Conservation (phyloP, 176 grass and related monocot species). For the Eleusine coracana region DNA sequence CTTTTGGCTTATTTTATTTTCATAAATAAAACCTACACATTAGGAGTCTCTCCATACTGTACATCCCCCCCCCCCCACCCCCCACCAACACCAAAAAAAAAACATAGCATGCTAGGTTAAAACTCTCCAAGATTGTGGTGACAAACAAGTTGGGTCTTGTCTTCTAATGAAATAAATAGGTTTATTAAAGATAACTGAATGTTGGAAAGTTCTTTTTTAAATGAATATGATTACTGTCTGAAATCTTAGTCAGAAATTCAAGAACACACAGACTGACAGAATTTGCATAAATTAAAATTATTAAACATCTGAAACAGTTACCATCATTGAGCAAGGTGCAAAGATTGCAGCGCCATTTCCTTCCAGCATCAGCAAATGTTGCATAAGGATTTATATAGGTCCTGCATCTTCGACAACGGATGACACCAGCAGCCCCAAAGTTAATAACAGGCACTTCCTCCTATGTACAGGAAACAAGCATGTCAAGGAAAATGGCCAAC, state of each 20-base stretch:
- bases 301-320: conserved; percentile 41
- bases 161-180: conserved; percentile 21
- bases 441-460: conserved; percentile 87
- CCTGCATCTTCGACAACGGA: conserved; percentile 94
- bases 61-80: no score
- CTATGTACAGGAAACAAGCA: conserved; percentile 50
- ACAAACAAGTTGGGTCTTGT: background rate
- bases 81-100: background rate
- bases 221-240: background rate
- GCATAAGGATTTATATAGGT: conserved; percentile 95
- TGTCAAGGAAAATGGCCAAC: conserved; percentile 14
- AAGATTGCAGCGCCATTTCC: conserved; percentile 98
- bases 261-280: background rate
- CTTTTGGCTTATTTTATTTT: background rate
- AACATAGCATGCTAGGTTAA: background rate
- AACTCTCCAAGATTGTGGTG: background rate
- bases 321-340: conserved; percentile 96
- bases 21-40: background rate
- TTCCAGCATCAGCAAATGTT: conserved; percentile 91
- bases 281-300: background rate
- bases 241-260: background rate
- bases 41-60: no score
- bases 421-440: conserved; percentile 83
- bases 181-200: background rate
- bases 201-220: background rate